phyloP scores from a whole-genome alignment of 1,284 basidiomycete genomes.

The Abortiporus biennis region DNA sequence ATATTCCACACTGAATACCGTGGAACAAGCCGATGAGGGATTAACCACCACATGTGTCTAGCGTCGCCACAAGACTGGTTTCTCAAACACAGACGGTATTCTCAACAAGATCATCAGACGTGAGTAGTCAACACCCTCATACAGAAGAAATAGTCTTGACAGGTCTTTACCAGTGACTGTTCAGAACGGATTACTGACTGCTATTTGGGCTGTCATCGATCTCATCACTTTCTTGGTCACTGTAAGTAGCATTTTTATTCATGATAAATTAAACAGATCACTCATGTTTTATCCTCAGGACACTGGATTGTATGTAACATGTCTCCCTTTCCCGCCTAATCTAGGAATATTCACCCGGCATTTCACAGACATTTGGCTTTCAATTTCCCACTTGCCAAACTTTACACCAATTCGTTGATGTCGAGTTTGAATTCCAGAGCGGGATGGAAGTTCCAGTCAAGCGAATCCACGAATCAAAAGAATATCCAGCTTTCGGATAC shows the following conservation, averaged over 20 bases:
- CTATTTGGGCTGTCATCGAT: conserved; percentile 26
- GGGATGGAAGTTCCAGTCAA: conserved; percentile 19
- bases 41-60: too few relatives aligned
- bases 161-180: conserved; percentile 23
- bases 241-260: conserved; percentile 15
- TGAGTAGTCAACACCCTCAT: conserved; percentile 18
- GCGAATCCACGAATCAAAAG: conserved; percentile 15
- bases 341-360: conserved; percentile 5
- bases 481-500: conserved; percentile 5
- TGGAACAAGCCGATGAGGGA: too few relatives aligned
- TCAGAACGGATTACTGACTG: conserved; percentile 29
- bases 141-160: not conserved
- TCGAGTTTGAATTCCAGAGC: conserved; percentile 28
- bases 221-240: conserved; percentile 25
- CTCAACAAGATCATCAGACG: conserved; percentile 37
- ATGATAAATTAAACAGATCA: too few relatives aligned
- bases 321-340: conserved; percentile 17
- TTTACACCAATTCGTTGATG: conserved; percentile 29
- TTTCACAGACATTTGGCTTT: conserved; percentile 21
- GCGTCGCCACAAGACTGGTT: conserved; percentile 35
- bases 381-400: conserved; percentile 26
- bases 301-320: not conserved
- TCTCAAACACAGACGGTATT: conserved; percentile 27
- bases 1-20: not conserved
- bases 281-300: conserved; percentile 2